Conservation (phyloP, 805 yeast species). For the Sugiyamaella qingdaonensis region DNA sequence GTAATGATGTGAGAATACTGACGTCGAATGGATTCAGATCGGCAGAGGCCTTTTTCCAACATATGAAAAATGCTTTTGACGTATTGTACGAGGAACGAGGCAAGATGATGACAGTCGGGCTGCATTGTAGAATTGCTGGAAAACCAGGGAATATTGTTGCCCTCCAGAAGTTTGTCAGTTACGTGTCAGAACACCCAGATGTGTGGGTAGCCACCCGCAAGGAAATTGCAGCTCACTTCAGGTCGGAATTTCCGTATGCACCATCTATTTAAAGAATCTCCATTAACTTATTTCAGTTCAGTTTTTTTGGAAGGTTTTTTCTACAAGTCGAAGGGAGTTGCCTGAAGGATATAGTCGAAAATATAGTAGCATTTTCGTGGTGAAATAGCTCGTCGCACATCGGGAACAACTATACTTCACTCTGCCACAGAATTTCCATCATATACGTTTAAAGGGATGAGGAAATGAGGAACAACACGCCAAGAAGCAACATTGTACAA, state of each 20-base stretch:
- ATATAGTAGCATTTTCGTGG: too few species aligned
- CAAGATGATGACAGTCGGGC: slow-evolving; percentile 37
- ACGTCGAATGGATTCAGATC: slow-evolving; percentile 29
- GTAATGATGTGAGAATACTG: slow-evolving; percentile 31
- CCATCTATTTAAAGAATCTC: too few species aligned
- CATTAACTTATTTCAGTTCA: too few species aligned
- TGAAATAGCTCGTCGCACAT: too few species aligned
- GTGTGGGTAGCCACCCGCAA: slow-evolving; percentile 39
- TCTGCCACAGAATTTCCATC: too few species aligned
- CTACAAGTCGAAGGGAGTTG: too few species aligned
- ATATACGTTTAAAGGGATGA: too few species aligned
- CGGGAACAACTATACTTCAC: too few species aligned
- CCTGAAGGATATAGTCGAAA: too few species aligned
- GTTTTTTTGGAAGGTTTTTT: too few species aligned
- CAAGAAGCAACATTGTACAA: too few species aligned
- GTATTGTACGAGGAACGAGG: slow-evolving; percentile 37
- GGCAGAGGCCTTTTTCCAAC: slow-evolving; percentile 30
- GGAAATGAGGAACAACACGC: too few species aligned
- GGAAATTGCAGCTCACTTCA: slow-evolving; percentile 35
- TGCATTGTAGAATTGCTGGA: slow-evolving; percentile 37
- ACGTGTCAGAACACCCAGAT: slow-evolving; percentile 32
- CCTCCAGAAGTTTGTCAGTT: slow-evolving; percentile 35
- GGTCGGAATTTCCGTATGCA: slow-evolving; percentile 14
- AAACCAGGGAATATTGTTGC: slow-evolving; percentile 38
- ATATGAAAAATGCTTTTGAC: slow-evolving; percentile 37